A percentile compares a stretch with the other conserved stretches of the same genome.
Evolutionary conservation across 495 filamentous ascomycete genomes (phyloP).

Genomic region (Xylaria venustula): DNA sequence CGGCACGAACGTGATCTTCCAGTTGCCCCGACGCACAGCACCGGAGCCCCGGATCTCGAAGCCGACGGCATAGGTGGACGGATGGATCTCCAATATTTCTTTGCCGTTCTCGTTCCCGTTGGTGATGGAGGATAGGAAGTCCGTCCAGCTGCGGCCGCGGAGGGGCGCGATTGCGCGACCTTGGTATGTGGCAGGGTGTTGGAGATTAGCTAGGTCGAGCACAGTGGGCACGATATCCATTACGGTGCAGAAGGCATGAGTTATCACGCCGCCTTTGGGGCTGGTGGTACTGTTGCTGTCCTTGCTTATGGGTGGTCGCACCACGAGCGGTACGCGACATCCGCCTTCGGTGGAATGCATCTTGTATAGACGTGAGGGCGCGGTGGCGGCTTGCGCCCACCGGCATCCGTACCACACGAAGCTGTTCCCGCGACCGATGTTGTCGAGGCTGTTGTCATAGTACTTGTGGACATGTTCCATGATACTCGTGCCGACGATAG

Average conservation of each 20-base stretch:
- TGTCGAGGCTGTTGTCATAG: constrained; percentile 58
- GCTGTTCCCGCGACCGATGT: constrained; percentile 55
- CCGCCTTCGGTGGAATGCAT: constrained; percentile 60
- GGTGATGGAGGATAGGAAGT: constrained; percentile 27
- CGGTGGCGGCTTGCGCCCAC: constrained; percentile 61
- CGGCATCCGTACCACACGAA: constrained; percentile 64
- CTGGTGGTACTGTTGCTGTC: constrained; percentile 4
- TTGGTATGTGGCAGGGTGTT: constrained; percentile 55
- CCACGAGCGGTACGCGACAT: constrained; percentile 54
- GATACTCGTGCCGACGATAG: constrained; percentile 43
- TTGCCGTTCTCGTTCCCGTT: constrained; percentile 22
- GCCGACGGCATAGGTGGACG: constrained; percentile 18
- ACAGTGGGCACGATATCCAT: constrained; percentile 62
- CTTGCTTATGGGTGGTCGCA: constrained; percentile 37
- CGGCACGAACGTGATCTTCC: constrained; percentile 30
- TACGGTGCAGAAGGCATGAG: constrained; percentile 55
- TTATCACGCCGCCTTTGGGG: constrained; percentile 37
- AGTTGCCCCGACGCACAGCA: constrained; percentile 31
- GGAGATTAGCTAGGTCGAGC: constrained; percentile 57
- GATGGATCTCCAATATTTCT: constrained; percentile 43
- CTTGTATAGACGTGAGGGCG: constrained; percentile 57
- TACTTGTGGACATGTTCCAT: constrained; percentile 54
- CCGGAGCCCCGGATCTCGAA: constrained; percentile 31
- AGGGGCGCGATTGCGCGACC: constrained; percentile 54
- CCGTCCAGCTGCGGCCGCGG: constrained; percentile 46